Evolutionary conservation across 2,329 filamentous ascomycete genomes (phyloP).

Genomic region (Botrytis byssoidea): DNA sequence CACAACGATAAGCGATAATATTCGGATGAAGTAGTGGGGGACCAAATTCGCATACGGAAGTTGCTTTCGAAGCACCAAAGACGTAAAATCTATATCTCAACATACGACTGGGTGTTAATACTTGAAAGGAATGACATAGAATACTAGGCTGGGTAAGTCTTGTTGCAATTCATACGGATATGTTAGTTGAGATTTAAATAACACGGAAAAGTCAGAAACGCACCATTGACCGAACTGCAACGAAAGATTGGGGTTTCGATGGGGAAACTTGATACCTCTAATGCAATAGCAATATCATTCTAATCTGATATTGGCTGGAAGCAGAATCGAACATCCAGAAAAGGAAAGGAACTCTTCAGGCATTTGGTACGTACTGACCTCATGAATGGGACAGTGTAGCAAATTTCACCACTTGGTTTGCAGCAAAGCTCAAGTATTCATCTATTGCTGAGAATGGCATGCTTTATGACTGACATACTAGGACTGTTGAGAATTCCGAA

Average conservation of each 20-base stretch:
- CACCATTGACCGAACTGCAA: not conserved
- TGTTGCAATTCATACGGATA: not conserved
- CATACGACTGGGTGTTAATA: no score
- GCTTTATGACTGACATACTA: not conserved
- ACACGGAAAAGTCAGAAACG: no score
- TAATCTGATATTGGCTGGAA: not conserved
- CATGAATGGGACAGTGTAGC: not conserved
- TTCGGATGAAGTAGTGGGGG: not conserved
- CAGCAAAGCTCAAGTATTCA: not conserved
- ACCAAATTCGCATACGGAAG: not conserved
- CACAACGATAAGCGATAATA: not conserved
- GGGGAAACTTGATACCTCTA: not conserved
- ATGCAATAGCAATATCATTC: not conserved
- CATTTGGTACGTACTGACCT: no score
- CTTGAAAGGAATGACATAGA: not conserved
- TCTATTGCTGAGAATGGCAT: not conserved
- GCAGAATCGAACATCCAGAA: not conserved
- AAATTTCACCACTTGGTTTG: not conserved
- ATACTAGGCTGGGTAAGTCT: not conserved
- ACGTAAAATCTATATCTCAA: no score
- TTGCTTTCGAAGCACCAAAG: not conserved
- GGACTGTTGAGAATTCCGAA: not conserved
- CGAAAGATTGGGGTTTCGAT: not conserved
- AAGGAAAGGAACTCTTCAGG: not conserved
- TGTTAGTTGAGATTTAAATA: not conserved